Evolutionary conservation across 2,329 filamentous ascomycete genomes (phyloP), one percentile per base, ranked within the genome.

Genomic region (Aspergillus eucalypticola): DNA sequence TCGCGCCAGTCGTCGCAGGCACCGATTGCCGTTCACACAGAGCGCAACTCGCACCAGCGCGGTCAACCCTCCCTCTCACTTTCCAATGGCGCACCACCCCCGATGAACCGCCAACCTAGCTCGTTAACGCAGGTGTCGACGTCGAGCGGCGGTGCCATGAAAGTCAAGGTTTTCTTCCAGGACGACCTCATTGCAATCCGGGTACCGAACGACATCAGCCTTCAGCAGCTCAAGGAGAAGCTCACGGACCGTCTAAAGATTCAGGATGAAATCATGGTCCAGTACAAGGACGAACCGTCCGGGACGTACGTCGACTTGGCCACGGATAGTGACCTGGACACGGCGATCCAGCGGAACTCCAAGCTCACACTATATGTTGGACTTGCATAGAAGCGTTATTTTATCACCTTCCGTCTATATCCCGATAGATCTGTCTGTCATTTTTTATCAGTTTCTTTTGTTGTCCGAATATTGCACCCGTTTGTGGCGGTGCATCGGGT

Each of bases 141-240:
- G 25, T 77, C 77, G 8, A 74, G 71, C 61, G 67, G 68, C 50
- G 78, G 83, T 7, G 84, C 86, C 3, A 89, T 97, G 81, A 98
- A 97, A 77, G 90, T 98, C 74, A 98, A 98, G 79, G 89, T 97
- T 56, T 95, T 91, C 79, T 97, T 92, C 79, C 90, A 94, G 66
- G 90, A 93, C 62, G 94, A 97, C 67, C 86, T 96, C 59, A 94
- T 97, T 66, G 90, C 95, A 48, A 92, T 99, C 69, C 88, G 93
- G 35, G 91, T 98, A 58, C 90, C 94, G 0, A 84, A 85, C 1
- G 90, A 96, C 57, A 92, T 96, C 69, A 84, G 84, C 56, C 95
- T 89, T 75, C 82, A 85, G 56, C 89, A 92, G 62, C 83, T 99
- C 8, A 89, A 89, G 68, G 89, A 92, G 66, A 96, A 95, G 77